Percentiles rank a stretch among this genome's conserved stretches.
Evolutionary conservation across 139 green algal species (phyloP).

Genomic region (Desmodesmus armatus): DNA sequence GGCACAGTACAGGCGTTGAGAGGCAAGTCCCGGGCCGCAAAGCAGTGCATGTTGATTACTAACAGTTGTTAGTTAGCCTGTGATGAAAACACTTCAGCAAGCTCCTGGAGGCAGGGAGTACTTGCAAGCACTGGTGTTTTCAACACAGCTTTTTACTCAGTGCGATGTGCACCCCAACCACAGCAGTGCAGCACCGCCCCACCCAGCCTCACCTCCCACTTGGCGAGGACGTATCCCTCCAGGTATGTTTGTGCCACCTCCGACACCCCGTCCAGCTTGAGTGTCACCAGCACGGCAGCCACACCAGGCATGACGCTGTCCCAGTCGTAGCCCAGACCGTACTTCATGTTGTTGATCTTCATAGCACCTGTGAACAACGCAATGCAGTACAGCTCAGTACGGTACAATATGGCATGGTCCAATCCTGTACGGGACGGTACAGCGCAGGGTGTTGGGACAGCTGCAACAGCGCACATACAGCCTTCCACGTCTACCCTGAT

Average conservation of each 20-base stretch:
- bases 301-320: conserved; percentile 39
- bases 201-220: conserved; percentile 32
- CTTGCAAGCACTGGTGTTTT: too few species aligned
- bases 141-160: too few species aligned
- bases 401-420: too few species aligned
- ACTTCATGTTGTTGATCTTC: conserved; percentile 42
- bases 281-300: conserved; percentile 21
- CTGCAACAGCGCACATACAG: too few species aligned
- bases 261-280: conserved; percentile 3
- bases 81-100: background rate
- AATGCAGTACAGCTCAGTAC: too few species aligned
- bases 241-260: conserved; percentile 26
- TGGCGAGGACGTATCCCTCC: conserved; percentile 38
- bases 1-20: background rate
- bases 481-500: too few species aligned
- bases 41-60: background rate
- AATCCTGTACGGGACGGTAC: too few species aligned
- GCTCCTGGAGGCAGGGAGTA: background rate
- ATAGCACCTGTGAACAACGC: conserved; percentile 15
- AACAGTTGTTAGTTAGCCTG: background rate
- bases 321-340: conserved; percentile 40
- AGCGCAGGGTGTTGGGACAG: too few species aligned
- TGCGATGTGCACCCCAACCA: background rate
- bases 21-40: too few species aligned
- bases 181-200: background rate